phyloP scores from a whole-genome alignment of 768 basidiomycete genomes.

The Agaricus subrufescens region DNA sequence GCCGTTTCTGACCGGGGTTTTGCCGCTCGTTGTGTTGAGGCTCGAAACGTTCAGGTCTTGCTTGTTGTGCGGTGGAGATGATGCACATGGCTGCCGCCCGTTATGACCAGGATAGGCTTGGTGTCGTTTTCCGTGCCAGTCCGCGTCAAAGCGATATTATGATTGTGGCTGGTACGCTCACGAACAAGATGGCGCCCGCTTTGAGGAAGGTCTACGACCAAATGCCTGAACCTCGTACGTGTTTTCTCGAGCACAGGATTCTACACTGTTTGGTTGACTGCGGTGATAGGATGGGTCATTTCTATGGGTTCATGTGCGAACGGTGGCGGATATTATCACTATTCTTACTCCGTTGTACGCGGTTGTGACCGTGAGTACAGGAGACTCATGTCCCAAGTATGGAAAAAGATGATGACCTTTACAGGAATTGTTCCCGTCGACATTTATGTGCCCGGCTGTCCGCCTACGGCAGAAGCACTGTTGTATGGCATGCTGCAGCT shows the following conservation, averaged over 20 bases:
- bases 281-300: constrained; percentile 85
- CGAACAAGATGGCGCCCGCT: constrained; percentile 99
- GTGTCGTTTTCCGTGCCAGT: constrained; percentile 98
- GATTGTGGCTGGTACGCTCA: constrained; percentile 98
- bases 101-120: constrained; percentile 97
- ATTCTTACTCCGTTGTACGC: constrained; percentile 97
- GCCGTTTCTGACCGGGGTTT: constrained; percentile 11
- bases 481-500: constrained; percentile 96
- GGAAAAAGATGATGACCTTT: constrained; percentile 9
- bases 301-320: constrained; percentile 99
- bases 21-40: neutral
- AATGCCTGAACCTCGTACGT: constrained; percentile 94
- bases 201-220: constrained; percentile 95
- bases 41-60: constrained; percentile 58
- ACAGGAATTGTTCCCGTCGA: constrained; percentile 95
- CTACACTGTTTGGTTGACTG: neutral
- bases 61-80: constrained; percentile 99
- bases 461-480: constrained; percentile 93
- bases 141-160: constrained; percentile 97
- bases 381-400: constrained; percentile 1
- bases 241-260: neutral
- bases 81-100: constrained; percentile 99
- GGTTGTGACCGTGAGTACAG: constrained; percentile 87
- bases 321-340: constrained; percentile 96
- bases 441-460: constrained; percentile 96